phyloP scores from a whole-genome alignment of 2,329 filamentous ascomycete genomes.

The Sclerotinia borealis region DNA sequence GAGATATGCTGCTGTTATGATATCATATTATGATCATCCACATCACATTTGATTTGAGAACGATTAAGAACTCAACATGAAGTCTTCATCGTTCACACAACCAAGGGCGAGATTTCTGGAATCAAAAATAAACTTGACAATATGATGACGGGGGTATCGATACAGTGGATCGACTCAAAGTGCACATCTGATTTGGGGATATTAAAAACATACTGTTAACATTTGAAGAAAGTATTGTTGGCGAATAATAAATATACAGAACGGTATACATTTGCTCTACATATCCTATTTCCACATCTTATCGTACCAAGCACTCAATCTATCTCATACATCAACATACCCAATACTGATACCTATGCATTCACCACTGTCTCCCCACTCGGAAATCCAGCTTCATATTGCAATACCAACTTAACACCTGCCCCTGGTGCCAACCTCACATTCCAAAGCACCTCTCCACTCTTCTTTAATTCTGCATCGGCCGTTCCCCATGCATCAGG shows the following conservation, averaged over 20 bases:
- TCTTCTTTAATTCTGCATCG: constrained; percentile 46
- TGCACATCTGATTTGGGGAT: too few species aligned
- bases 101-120: too few species aligned
- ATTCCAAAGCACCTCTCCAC: constrained; percentile 53
- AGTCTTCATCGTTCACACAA: too few species aligned
- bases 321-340: not conserved
- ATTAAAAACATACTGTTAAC: too few species aligned
- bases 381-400: constrained; percentile 56
- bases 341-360: not conserved
- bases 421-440: constrained; percentile 52
- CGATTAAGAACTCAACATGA: too few species aligned
- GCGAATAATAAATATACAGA: not conserved
- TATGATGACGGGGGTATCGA: too few species aligned
- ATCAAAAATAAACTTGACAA: too few species aligned
- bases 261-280: not conserved
- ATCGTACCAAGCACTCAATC: not conserved
- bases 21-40: too few species aligned
- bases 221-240: too few species aligned
- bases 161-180: too few species aligned
- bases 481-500: constrained; percentile 47
- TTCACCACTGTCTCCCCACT: constrained; percentile 39
- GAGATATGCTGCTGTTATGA: too few species aligned
- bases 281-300: not conserved
- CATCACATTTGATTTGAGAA: too few species aligned
- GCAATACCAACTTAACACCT: constrained; percentile 50